Percentiles rank a stretch among this genome's conserved stretches.
phyloP scores from a whole-genome alignment of 2,329 filamentous ascomycete genomes.

The Colletotrichum tofieldiae region DNA sequence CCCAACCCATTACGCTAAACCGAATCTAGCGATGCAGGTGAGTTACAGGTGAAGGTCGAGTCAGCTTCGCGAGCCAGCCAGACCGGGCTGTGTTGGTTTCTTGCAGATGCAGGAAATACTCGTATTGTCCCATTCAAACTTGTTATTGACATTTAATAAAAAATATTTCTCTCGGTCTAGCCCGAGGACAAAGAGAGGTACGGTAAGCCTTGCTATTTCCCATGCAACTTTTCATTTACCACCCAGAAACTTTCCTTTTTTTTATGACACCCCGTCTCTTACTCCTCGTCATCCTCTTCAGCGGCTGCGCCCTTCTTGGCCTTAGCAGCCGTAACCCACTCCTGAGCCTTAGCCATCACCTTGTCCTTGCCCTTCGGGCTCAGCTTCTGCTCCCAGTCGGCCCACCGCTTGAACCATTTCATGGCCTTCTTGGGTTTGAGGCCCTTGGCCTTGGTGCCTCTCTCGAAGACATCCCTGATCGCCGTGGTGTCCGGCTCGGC shows the following conservation, averaged over 20 bases:
- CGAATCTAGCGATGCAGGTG: background rate
- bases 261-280: constrained; percentile 5
- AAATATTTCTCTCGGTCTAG: constrained; percentile 15
- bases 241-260: constrained; percentile 33
- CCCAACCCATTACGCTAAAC: constrained; percentile 31
- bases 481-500: constrained; percentile 69
- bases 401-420: constrained; percentile 94
- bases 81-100: background rate
- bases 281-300: constrained; percentile 56
- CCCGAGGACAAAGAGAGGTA: constrained; percentile 24
- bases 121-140: constrained; percentile 15
- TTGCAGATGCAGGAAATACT: constrained; percentile 18
- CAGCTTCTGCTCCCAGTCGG: constrained; percentile 82
- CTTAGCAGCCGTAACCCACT: constrained; percentile 74
- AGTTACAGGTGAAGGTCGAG: constrained; percentile 13
- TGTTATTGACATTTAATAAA: constrained; percentile 34
- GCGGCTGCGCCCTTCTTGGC: constrained; percentile 60
- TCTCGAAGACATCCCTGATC: constrained; percentile 85
- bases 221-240: constrained; percentile 35
- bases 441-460: constrained; percentile 77
- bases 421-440: constrained; percentile 88
- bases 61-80: background rate
- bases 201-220: constrained; percentile 13
- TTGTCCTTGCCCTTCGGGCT: constrained; percentile 72
- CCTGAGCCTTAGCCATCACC: constrained; percentile 79